Base-by-base conservation (phyloP, 2,329 filamentous ascomycete genomes). In the Claviceps citrina region DNA sequence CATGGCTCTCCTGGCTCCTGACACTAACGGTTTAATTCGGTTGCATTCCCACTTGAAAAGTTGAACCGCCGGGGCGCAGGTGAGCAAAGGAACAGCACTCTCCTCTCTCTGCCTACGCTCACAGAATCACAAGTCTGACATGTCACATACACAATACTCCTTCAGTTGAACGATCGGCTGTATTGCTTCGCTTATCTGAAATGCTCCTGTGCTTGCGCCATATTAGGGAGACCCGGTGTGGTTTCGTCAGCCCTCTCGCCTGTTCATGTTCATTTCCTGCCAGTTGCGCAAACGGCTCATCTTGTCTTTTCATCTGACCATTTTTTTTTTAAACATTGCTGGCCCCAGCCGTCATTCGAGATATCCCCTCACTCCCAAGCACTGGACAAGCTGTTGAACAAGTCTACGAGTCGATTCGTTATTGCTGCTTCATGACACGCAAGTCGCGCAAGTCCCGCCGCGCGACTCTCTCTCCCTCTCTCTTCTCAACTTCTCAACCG, bases 21-120 rank as follows among this genome's bases (percentile, higher is more conserved):
- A 19, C 27, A 38, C 28, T 10, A 31, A 31, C 27, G 25, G 36
- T 20, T 38, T 15, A 25, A 31, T 38, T 22, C 19, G 8, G 13
- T 7, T 34, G 32, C 18, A 31, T 13, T 13, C 4, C 19, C 13
- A 15, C 25, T 8, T 24, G 22, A 24, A 24, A n/a, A 30, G 35
- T 26, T 36, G 33, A 41, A 41, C 26, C 18, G 19, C 33, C 20
- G 26, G 25, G 33, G 39, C 27, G 18, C n/a, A n/a, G n/a, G n/a
- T n/a, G n/a, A n/a, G n/a, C n/a, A n/a, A n/a, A n/a, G n/a, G n/a
- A n/a, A n/a, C n/a, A n/a, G n/a, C n/a, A n/a, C 18, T 32, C 31
- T 32, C 7, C 12, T 34, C 19, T 34, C n/a, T n/a, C n/a, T n/a
- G n/a, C n/a, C n/a, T n/a, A n/a, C n/a, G n/a, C n/a, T n/a, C n/a